Conservation (phyloP, 169 alveolate genomes). For the Eimeria praecox region DNA sequence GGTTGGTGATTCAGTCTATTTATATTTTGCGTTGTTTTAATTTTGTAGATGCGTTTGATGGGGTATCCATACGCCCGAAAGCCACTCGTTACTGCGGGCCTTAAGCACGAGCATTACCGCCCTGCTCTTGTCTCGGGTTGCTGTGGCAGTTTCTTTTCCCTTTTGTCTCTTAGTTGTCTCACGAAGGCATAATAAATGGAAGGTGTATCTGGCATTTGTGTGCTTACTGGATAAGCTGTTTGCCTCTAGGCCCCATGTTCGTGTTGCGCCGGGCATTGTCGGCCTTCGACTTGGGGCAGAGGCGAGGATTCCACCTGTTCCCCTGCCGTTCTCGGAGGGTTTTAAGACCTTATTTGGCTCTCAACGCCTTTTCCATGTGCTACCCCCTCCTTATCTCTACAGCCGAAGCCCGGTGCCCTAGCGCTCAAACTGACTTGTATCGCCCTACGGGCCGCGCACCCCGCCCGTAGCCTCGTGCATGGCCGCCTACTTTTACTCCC, state of each 20-base stretch:
- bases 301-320: constrained; percentile 27
- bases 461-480: constrained; percentile 61
- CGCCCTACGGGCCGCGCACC: constrained; percentile 51
- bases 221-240: not conserved
- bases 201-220: constrained; percentile 25
- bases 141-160: not conserved
- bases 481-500: not conserved
- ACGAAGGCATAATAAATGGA: constrained; percentile 15
- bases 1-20: constrained; percentile 22
- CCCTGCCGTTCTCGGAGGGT: constrained; percentile 21
- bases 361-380: constrained; percentile 10
- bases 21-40: not conserved
- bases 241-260: constrained; percentile 29
- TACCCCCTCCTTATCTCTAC: not conserved
- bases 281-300: constrained; percentile 46
- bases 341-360: not conserved
- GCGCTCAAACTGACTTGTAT: not conserved
- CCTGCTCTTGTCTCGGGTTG: constrained; percentile 58
- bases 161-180: constrained; percentile 62
- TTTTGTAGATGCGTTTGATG: constrained; percentile 11
- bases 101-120: constrained; percentile 33
- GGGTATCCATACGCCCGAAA: constrained; percentile 50
- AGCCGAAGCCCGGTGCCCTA: not conserved
- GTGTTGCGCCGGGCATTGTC: constrained; percentile 25
- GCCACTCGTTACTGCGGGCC: constrained; percentile 41